Evolutionary conservation across 805 yeast species (phyloP).

Genomic region (Teunomyces funiuensis): DNA sequence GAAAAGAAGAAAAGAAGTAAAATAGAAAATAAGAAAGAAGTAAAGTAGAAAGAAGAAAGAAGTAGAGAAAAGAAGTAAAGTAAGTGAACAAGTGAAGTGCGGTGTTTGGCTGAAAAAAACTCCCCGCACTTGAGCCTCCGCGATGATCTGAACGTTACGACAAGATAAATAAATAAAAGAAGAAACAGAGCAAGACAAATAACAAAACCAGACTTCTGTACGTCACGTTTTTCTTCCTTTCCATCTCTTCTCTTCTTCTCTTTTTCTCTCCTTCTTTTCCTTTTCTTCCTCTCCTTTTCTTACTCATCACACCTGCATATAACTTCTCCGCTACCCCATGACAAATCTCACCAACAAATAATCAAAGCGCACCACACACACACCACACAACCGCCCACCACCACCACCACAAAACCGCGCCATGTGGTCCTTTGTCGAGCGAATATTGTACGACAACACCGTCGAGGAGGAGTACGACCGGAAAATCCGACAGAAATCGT

Average conservation of each 20-base stretch:
- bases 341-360: too few species aligned
- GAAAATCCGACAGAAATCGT: constrained; percentile 44
- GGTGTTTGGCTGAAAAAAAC: too few species aligned
- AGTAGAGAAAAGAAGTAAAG: too few species aligned
- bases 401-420: not conserved
- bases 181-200: not conserved
- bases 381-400: not conserved
- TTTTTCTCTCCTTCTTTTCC: not conserved
- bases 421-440: constrained; percentile 17
- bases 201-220: too few species aligned
- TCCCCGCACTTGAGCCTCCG: too few species aligned
- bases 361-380: too few species aligned
- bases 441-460: constrained; percentile 34
- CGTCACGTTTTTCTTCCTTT: too few species aligned
- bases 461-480: constrained; percentile 36
- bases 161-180: not conserved
- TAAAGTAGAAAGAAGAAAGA: not conserved
- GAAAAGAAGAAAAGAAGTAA: not conserved
- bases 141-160: too few species aligned
- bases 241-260: not conserved
- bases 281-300: not conserved
- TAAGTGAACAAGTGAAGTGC: too few species aligned
- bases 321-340: not conserved
- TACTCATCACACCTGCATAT: too few species aligned
- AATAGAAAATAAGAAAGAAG: not conserved